These are phyloP conservation scores for Colletotrichum scovillei DNA, from an alignment of 2,329 filamentous ascomycete species.

Conservation along the genomic window DNA sequence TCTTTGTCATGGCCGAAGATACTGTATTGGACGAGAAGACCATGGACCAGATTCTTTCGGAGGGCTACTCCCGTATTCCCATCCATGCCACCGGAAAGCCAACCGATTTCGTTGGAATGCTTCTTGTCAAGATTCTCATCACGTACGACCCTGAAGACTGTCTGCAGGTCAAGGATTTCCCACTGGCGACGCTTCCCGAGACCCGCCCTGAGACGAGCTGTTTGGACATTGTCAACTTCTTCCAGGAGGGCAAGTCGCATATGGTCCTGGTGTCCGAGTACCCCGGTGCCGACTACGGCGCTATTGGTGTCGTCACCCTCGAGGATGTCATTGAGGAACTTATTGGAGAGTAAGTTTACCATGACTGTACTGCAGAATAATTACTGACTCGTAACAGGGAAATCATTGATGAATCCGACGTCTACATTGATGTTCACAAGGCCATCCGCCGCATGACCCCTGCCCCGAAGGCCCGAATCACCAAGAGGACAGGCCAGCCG, in stretches of 20 bases:
- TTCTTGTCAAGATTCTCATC: slow-evolving; percentile 97
- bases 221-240: slow-evolving; percentile 98
- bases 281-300: slow-evolving; percentile 91
- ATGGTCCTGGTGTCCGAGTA: slow-evolving; percentile 95
- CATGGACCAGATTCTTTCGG: slow-evolving; percentile 92
- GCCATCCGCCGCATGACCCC: slow-evolving; percentile 90
- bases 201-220: slow-evolving; percentile 96
- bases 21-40: slow-evolving; percentile 92
- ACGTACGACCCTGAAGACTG: slow-evolving; percentile 97
- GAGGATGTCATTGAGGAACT: slow-evolving; percentile 99
- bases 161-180: slow-evolving; percentile 88
- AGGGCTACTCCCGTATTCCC: slow-evolving; percentile 95
- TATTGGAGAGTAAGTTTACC: slow-evolving; percentile 85
- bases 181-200: slow-evolving; percentile 92
- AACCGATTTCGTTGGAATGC: slow-evolving; percentile 95
- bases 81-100: slow-evolving; percentile 88
- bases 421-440: slow-evolving; percentile 98
- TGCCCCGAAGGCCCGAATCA: slow-evolving; percentile 78
- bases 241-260: slow-evolving; percentile 98
- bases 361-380: neutral
- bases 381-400: slow-evolving; percentile 66
- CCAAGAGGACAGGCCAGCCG: slow-evolving; percentile 49
- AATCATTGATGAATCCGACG: slow-evolving; percentile 98
- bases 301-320: slow-evolving; percentile 91
- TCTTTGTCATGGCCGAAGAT: slow-evolving; percentile 96